Evolutionary conservation across 345 rosid species (phyloP).

Genomic region (Eutrema yunnanense): DNA sequence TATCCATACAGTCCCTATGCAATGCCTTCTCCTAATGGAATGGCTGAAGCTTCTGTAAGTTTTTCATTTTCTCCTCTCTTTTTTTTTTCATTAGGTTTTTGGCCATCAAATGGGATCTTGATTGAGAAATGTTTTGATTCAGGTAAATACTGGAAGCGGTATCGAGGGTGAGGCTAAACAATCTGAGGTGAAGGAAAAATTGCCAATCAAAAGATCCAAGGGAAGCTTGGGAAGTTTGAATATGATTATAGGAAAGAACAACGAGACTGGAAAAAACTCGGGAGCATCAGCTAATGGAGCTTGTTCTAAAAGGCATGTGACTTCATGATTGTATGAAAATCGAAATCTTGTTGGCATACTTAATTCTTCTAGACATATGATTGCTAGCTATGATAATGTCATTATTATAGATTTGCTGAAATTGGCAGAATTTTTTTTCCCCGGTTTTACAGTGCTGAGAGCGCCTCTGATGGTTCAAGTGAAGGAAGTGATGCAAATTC

Average conservation of each 20-base stretch:
- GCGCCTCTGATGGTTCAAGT: slow-evolving; percentile 87
- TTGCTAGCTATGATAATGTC: slow-evolving; percentile 2
- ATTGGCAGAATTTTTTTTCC: neutral
- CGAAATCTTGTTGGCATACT: neutral
- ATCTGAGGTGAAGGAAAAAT: slow-evolving; percentile 79
- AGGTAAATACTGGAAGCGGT: slow-evolving; percentile 72
- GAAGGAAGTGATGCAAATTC: slow-evolving; percentile 94
- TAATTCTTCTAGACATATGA: neutral
- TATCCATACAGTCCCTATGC: slow-evolving; percentile 97
- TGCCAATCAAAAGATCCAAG: slow-evolving; percentile 95
- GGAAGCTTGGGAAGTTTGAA: slow-evolving; percentile 96
- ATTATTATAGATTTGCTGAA: slow-evolving; percentile 24
- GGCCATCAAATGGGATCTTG: slow-evolving; percentile 7
- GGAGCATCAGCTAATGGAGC: slow-evolving; percentile 78
- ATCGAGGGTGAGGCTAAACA: slow-evolving; percentile 66
- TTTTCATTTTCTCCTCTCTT: neutral
- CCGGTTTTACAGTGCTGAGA: slow-evolving; percentile 58
- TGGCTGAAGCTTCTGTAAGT: slow-evolving; percentile 74
- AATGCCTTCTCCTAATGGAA: slow-evolving; percentile 87
- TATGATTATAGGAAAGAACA: slow-evolving; percentile 76
- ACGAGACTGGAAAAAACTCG: slow-evolving; percentile 57
- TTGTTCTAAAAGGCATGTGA: slow-evolving; percentile 73
- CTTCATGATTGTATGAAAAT: slow-evolving; percentile 4
- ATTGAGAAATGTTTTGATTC: slow-evolving; percentile 19
- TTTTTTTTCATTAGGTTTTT: neutral